phyloP scores from a whole-genome alignment of 176 grass and related monocot species.

The Lolium rigidum region DNA sequence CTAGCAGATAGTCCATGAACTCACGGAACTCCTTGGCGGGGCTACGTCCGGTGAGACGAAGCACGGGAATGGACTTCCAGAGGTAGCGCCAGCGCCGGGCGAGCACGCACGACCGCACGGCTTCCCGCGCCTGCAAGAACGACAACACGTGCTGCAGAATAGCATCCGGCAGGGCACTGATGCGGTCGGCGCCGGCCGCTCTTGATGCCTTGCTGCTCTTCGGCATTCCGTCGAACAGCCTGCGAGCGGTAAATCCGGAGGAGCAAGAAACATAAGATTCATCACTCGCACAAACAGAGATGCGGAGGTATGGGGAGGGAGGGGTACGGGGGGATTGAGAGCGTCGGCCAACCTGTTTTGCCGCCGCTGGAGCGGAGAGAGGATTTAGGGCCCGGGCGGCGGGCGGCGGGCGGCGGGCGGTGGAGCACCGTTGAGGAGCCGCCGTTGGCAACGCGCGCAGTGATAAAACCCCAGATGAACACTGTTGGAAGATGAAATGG shows the following conservation, averaged over 20 bases:
- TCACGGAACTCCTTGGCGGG: neutral
- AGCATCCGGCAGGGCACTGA: constrained; percentile 1
- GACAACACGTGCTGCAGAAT: neutral
- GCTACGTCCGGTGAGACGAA: neutral
- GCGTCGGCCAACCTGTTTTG: neutral
- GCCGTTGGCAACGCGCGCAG: too few relatives aligned
- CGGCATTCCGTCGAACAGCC: constrained; percentile 21
- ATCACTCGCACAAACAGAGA: neutral
- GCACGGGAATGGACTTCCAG: neutral
- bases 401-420: too few relatives aligned
- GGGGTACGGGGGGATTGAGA: neutral
- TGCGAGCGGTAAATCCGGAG: neutral
- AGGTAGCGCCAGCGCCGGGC: constrained; percentile 22
- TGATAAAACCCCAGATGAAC: too few relatives aligned
- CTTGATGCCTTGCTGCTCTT: neutral
- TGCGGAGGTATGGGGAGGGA: neutral
- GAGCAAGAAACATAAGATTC: neutral
- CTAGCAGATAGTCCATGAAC: constrained; percentile 10
- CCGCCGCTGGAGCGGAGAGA: neutral
- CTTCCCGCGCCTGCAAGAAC: neutral
- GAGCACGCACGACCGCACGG: constrained; percentile 10
- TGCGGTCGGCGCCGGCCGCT: neutral
- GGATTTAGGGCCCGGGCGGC: too few relatives aligned
- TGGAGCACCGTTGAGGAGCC: too few relatives aligned
- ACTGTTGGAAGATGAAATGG: too few relatives aligned